Base-by-base conservation (phyloP, 345 rosid genomes). In the Dipteronia sinensis region DNA sequence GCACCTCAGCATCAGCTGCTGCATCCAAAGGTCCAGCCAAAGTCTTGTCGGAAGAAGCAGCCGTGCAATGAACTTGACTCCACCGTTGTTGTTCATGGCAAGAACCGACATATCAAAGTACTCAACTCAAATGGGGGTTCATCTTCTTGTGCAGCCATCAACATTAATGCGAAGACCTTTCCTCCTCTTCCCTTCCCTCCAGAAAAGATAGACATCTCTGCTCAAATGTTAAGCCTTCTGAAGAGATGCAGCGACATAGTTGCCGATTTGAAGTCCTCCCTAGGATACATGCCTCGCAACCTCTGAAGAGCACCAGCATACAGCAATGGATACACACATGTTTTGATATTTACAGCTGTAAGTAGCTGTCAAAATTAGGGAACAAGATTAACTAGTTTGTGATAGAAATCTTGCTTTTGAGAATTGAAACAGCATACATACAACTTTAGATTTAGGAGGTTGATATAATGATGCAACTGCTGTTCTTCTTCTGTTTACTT, bases 1-100 rank as follows among this genome's bases (percentile, higher is more conserved):
- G 25, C 27, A 6, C 71, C 63, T 27, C 68, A 1, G 62, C 83
- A 4, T 42, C 71, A 6, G 29, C 71, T 1, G 17, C 51, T 20
- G 31, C 69, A 10, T 67, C 75, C 72, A 81, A 67, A 76, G 1
- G 20, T 61, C 67, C 87, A 83, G 82, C 86, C 77, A 25, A 89
- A 82, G 78, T 86, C 92, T 7, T 83, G 84, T 51, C 40, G 85
- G 81, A 86, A 86, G 84, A 89, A 83, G 74, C 78, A 86, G 9
- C 70, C 67, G 6, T 76, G 81, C 0, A 85, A 87, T 19, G 90
- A 80, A 27, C 77, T 10, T 16, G 23, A n/a, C 1, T 58, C 63
- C 25, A 58, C 63, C 9, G 15, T 13, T 1, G 7, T 11, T 59
- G 56, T 61, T 61, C 76, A 22, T 9, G 20, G 29, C 9, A 53